phyloP scores from a whole-genome alignment of 331 rosid species.

The Cydonia oblonga region DNA sequence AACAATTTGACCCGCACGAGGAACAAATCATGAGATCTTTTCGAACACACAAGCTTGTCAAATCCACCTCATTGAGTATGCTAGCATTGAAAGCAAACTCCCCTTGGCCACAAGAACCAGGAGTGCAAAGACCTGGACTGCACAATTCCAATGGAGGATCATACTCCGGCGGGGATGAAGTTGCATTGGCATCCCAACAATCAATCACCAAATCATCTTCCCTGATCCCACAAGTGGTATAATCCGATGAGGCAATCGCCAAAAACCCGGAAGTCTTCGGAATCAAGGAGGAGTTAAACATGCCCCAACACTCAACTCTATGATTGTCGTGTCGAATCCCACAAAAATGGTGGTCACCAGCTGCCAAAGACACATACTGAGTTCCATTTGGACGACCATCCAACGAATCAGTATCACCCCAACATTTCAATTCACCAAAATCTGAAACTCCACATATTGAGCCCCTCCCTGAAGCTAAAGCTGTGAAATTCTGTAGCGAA shows the following conservation, averaged over 20 bases:
- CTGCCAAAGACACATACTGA: slow-evolving; percentile 37
- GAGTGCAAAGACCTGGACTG: slow-evolving; percentile 72
- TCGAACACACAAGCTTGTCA: slow-evolving; percentile 59
- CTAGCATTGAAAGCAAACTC: slow-evolving; percentile 75
- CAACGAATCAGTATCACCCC: slow-evolving; percentile 46
- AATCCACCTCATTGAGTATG: slow-evolving; percentile 49
- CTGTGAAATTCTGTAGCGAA: slow-evolving; percentile 30
- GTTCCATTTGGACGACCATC: slow-evolving; percentile 18
- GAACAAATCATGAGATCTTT: slow-evolving; percentile 67
- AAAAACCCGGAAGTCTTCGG: slow-evolving; percentile 58
- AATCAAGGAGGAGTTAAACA: slow-evolving; percentile 44
- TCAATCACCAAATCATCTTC: slow-evolving; percentile 76
- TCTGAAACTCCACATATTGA: slow-evolving; percentile 63
- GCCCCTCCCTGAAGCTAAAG: slow-evolving; percentile 45
- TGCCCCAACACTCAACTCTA: slow-evolving; percentile 75
- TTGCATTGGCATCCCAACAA: slow-evolving; percentile 62
- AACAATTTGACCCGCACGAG: slow-evolving; percentile 75
- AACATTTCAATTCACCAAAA: slow-evolving; percentile 49
- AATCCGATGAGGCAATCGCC: slow-evolving; percentile 81
- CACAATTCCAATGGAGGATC: slow-evolving; percentile 90
- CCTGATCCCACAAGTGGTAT: slow-evolving; percentile 66
- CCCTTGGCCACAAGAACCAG: slow-evolving; percentile 32
- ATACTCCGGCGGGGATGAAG: slow-evolving; percentile 23
- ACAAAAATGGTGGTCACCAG: slow-evolving; percentile 61
- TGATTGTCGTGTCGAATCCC: slow-evolving; percentile 73